A percentile compares a stretch with the other conserved stretches of the same genome.
Evolutionary conservation across 2,329 filamentous ascomycete genomes (phyloP).

Genomic region (Phialemonium atrogriseum): DNA sequence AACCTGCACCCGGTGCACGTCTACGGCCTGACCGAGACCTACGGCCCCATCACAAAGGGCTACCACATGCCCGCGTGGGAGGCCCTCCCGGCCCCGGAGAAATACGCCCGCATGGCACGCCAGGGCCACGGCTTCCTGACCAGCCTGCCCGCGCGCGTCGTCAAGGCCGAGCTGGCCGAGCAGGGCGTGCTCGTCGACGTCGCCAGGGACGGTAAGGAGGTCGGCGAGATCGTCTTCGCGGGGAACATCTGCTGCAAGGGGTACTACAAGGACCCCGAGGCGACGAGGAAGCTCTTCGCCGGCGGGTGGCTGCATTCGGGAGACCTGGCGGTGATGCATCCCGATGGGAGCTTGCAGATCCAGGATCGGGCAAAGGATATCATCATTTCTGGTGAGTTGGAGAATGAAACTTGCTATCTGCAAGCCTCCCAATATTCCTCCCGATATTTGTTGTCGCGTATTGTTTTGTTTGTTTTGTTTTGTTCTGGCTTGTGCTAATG

Average conservation of each 20-base stretch:
- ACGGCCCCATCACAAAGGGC: slow-evolving; percentile 91
- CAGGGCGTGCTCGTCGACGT: slow-evolving; percentile 54
- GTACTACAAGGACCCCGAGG: slow-evolving; percentile 84
- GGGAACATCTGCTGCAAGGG: slow-evolving; percentile 90
- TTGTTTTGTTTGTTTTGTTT: too few relatives aligned
- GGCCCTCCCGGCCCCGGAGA: slow-evolving; percentile 61
- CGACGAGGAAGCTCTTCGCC: slow-evolving; percentile 77
- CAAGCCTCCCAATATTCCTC: neutral
- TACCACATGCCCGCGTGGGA: slow-evolving; percentile 86
- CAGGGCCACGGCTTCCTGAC: slow-evolving; percentile 91
- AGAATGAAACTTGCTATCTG: slow-evolving; percentile 1
- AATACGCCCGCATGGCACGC: slow-evolving; percentile 82
- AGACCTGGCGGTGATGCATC: slow-evolving; percentile 87
- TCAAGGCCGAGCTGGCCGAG: slow-evolving; percentile 68
- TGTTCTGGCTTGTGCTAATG: too few relatives aligned
- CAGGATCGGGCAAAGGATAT: slow-evolving; percentile 94
- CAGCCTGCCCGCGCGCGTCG: slow-evolving; percentile 69
- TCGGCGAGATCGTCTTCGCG: slow-evolving; percentile 58
- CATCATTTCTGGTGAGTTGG: slow-evolving; percentile 74
- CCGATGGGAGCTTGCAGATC: slow-evolving; percentile 86
- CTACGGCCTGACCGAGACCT: slow-evolving; percentile 83
- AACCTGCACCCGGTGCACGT: slow-evolving; percentile 91
- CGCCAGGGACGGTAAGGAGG: slow-evolving; percentile 37
- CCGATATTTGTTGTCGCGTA: too few relatives aligned
- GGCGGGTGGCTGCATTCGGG: slow-evolving; percentile 85